Evolutionary conservation across 2,329 filamentous ascomycete species (phyloP).

Genomic region (Penicillium sclerotigenum): DNA sequence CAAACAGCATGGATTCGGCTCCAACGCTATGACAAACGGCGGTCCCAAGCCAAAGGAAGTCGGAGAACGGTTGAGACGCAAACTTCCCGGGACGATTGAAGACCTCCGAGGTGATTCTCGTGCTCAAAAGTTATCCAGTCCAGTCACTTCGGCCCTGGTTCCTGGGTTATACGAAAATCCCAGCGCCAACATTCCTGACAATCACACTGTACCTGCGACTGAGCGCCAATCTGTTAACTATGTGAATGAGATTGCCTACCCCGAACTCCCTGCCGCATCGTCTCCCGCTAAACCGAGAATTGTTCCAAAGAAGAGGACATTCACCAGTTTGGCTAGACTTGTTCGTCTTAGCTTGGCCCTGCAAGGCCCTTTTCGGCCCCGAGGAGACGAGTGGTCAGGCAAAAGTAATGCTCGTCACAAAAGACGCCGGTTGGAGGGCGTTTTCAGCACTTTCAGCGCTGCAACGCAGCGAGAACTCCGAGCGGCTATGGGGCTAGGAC

Average conservation of each 20-base stretch:
- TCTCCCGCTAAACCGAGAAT: slow-evolving; percentile 9
- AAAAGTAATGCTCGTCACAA: slow-evolving; percentile 12
- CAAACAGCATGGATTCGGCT: slow-evolving; percentile 41
- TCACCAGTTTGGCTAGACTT: slow-evolving; percentile 32
- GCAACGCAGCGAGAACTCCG: slow-evolving; percentile 41
- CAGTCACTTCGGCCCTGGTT: slow-evolving; percentile 1
- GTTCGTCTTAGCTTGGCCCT: slow-evolving; percentile 40
- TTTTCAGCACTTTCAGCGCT: slow-evolving; percentile 39
- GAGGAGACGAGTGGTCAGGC: slow-evolving; percentile 8
- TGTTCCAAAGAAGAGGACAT: slow-evolving; percentile 18
- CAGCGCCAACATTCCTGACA: too few relatives aligned
- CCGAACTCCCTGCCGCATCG: slow-evolving; percentile 10
- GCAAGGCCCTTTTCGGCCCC: slow-evolving; percentile 32
- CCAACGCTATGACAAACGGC: slow-evolving; percentile 28
- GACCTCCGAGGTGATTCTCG: slow-evolving; percentile 14
- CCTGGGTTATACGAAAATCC: neutral
- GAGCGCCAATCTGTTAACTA: neutral
- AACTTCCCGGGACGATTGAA: slow-evolving; percentile 23
- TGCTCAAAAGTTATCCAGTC: slow-evolving; percentile 15
- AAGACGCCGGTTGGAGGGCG: slow-evolving; percentile 30
- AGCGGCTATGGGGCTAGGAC: slow-evolving; percentile 43
- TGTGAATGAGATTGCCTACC: slow-evolving; percentile 10
- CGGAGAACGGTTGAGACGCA: slow-evolving; percentile 26
- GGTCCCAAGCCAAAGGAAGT: slow-evolving; percentile 27
- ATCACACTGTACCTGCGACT: neutral